A percentile compares a stretch with the other conserved stretches of the same genome.
These are phyloP conservation scores for Termitomyces sp. DNA, from an alignment of 768 basidiomycete species.

Conservation along the genomic window DNA sequence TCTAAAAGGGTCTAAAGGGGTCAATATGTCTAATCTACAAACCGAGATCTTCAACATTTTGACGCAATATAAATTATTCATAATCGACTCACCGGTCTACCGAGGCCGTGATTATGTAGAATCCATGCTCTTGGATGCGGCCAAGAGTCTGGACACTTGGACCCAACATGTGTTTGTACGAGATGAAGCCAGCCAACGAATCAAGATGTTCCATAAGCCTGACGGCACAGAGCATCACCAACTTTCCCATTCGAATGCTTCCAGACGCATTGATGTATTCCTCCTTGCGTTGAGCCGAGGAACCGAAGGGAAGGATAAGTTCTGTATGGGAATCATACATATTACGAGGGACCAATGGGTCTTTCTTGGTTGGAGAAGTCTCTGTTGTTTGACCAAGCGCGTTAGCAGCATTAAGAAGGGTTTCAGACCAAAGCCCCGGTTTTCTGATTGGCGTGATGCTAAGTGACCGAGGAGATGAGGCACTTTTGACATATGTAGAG, in stretches of 20 bases:
- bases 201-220: slow-evolving; percentile 79
- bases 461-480: background rate
- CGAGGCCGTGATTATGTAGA: slow-evolving; percentile 81
- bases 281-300: slow-evolving; percentile 52
- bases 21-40: slow-evolving; percentile 60
- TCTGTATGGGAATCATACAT: slow-evolving; percentile 76
- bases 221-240: slow-evolving; percentile 4
- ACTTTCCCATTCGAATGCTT: slow-evolving; percentile 66
- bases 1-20: slow-evolving; percentile 48
- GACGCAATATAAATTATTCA: background rate
- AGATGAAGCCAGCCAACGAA: slow-evolving; percentile 78
- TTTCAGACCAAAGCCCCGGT: slow-evolving; percentile 52
- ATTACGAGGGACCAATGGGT: slow-evolving; percentile 35
- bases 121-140: slow-evolving; percentile 53
- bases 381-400: slow-evolving; percentile 9
- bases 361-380: slow-evolving; percentile 11
- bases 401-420: slow-evolving; percentile 36
- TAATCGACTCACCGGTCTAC: slow-evolving; percentile 56
- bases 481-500: slow-evolving; percentile 27
- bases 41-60: background rate
- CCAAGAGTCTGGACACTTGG: slow-evolving; percentile 51
- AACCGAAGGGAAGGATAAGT: slow-evolving; percentile 56
- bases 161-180: slow-evolving; percentile 79
- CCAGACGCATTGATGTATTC: slow-evolving; percentile 68
- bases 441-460: slow-evolving; percentile 56